Percentiles rank a stretch among this genome's conserved stretches.
These are phyloP conservation scores for Schrenkiella parvula DNA, from an alignment of 345 rosid species.

Conservation along the genomic window DNA sequence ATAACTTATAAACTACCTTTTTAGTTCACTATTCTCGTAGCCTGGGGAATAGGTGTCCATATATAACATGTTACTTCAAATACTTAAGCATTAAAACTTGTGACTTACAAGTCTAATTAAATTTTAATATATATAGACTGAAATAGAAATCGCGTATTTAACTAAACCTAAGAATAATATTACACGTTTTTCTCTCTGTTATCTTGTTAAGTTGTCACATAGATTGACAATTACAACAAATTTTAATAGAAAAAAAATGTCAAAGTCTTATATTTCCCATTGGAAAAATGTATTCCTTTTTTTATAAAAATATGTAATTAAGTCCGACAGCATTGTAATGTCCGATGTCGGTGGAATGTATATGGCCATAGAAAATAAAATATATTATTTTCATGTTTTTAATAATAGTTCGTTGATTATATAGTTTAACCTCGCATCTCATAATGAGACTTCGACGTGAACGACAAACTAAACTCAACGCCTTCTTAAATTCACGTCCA, in stretches of 20 bases:
- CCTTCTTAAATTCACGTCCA: neutral
- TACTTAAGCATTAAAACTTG: neutral
- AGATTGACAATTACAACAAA: neutral
- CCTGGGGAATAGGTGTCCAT: neutral
- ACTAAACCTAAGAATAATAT: neutral
- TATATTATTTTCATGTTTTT: neutral
- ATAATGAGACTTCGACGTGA: slow-evolving; percentile 3
- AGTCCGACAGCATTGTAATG: slow-evolving; percentile 12
- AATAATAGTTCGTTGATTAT: neutral
- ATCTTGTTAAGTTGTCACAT: neutral
- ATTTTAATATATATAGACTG: neutral
- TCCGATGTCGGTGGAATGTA: slow-evolving; percentile 29
- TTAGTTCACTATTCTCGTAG: neutral
- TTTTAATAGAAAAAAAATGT: neutral
- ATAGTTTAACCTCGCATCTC: neutral
- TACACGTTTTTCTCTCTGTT: slow-evolving; percentile 9
- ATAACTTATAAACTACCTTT: neutral
- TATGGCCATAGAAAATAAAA: slow-evolving; percentile 6
- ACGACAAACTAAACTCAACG: neutral
- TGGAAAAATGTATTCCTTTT: neutral
- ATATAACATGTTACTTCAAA: neutral
- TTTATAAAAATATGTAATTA: neutral
- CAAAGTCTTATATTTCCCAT: neutral
- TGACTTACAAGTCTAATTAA: neutral
- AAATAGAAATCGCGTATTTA: neutral